Conservation (phyloP, 495 filamentous ascomycete genomes). For the Penicillium mononematosum region DNA sequence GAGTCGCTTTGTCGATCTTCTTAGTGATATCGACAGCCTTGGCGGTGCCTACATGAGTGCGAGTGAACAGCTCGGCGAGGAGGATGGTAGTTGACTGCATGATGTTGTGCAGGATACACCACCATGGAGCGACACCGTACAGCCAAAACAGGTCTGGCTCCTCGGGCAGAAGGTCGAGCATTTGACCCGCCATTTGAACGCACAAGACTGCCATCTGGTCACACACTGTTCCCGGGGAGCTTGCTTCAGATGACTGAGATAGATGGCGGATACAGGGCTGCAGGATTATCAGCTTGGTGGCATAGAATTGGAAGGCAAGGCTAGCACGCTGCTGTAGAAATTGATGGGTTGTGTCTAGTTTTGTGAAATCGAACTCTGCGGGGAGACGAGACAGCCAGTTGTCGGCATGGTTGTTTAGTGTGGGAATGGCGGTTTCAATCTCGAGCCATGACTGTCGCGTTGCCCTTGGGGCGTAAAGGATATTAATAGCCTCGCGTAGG, state of each 20-base stretch:
- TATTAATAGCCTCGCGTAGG: constrained; percentile 24
- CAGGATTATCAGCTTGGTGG: constrained; percentile 53
- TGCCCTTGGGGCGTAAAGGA: constrained; percentile 24
- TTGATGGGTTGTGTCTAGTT: constrained; percentile 22
- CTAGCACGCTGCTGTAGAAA: constrained; percentile 33
- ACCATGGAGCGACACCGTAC: constrained; percentile 55
- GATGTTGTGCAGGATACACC: constrained; percentile 58
- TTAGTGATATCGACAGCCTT: constrained; percentile 40
- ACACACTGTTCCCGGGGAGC: constrained; percentile 36
- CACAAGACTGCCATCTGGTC: constrained; percentile 49
- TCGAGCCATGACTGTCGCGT: constrained; percentile 24
- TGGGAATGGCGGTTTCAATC: constrained; percentile 22
- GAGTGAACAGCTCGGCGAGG: constrained; percentile 51
- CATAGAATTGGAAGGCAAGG: constrained; percentile 54
- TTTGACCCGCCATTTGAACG: constrained; percentile 48
- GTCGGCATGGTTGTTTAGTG: constrained; percentile 23
- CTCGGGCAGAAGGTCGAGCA: constrained; percentile 49
- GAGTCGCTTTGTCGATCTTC: constrained; percentile 47
- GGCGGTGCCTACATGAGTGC: constrained; percentile 34
- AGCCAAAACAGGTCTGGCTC: constrained; percentile 35
- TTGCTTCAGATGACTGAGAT: constrained; percentile 15
- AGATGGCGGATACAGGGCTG: constrained; percentile 59
- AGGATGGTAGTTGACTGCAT: constrained; percentile 58
- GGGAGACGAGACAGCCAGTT: constrained; percentile 28
- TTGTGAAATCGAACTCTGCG: constrained; percentile 29